A percentile compares a stretch with the other conserved stretches of the same genome.
Evolutionary conservation across 805 yeast genomes (phyloP).

Genomic region (Lipomyces sp.): DNA sequence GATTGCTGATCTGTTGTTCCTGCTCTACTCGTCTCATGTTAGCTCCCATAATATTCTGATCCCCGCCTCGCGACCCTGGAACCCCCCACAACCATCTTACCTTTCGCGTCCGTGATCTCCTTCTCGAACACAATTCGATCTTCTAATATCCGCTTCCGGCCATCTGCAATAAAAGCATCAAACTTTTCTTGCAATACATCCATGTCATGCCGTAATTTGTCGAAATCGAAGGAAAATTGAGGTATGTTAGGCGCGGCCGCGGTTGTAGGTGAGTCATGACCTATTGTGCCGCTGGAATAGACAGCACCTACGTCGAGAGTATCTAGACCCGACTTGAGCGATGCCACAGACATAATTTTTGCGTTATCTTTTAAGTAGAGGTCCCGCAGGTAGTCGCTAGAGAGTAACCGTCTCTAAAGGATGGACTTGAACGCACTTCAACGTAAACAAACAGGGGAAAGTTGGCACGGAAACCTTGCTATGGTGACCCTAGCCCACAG

Average conservation of each 20-base stretch:
- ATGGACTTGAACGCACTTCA: too few species aligned
- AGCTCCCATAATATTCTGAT: not conserved
- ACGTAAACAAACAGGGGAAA: conserved; percentile 2
- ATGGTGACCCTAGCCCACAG: conserved; percentile 1
- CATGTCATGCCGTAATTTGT: conserved; percentile 48
- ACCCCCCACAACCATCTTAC: conserved; percentile 11
- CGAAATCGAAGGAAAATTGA: conserved; percentile 44
- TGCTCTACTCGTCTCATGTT: conserved; percentile 25
- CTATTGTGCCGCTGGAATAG: not conserved
- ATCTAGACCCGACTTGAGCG: conserved; percentile 19
- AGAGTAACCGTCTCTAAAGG: too few species aligned
- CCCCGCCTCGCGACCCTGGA: not conserved
- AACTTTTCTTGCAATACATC: conserved; percentile 49
- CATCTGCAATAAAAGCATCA: conserved; percentile 46
- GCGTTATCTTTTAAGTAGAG: not conserved
- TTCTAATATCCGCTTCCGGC: conserved; percentile 43
- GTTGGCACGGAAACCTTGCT: conserved; percentile 6
- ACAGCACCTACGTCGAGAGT: conserved; percentile 6
- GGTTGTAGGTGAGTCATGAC: conserved; percentile 11
- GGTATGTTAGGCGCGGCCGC: conserved; percentile 36
- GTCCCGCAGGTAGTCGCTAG: not conserved
- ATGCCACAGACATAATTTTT: conserved; percentile 20
- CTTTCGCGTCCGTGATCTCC: conserved; percentile 33
- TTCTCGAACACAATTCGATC: conserved; percentile 37
- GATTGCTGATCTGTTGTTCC: conserved; percentile 44